Evolutionary conservation across 2,329 filamentous ascomycete genomes (phyloP).

Genomic region (Akanthomyces dipterigenus): DNA sequence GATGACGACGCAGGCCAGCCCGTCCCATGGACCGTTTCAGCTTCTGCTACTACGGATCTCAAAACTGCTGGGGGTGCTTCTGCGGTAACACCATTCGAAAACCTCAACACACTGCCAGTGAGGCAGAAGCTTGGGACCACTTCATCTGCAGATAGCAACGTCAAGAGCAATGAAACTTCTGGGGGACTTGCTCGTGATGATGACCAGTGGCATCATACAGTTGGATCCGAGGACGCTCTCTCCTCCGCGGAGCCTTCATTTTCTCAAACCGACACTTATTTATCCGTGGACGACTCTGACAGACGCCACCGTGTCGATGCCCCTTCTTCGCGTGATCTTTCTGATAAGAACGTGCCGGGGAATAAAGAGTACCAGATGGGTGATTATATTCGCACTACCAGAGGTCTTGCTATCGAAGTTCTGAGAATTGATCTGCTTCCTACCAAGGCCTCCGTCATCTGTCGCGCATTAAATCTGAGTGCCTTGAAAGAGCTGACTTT

Average conservation of each 20-base stretch:
- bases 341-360: neutral
- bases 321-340: neutral
- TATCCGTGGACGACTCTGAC: neutral
- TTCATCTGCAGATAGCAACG: neutral
- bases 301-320: neutral
- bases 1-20: neutral
- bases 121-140: neutral
- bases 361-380: slow-evolving; percentile 24
- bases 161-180: neutral
- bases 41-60: neutral
- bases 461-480: slow-evolving; percentile 49
- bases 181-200: neutral
- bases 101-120: neutral
- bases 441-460: slow-evolving; percentile 50
- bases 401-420: slow-evolving; percentile 49
- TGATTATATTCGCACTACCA: slow-evolving; percentile 50
- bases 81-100: neutral
- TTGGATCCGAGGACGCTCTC: neutral
- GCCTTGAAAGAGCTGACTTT: slow-evolving; percentile 51
- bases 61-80: neutral
- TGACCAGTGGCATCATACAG: neutral
- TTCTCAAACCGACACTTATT: neutral
- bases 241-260: neutral
- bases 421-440: slow-evolving; percentile 54
- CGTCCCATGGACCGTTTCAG: neutral